Evolutionary conservation across 1,284 basidiomycete species (phyloP), one percentile per base, ranked within the genome.

Genomic region (Malassezia vespertilionis): DNA sequence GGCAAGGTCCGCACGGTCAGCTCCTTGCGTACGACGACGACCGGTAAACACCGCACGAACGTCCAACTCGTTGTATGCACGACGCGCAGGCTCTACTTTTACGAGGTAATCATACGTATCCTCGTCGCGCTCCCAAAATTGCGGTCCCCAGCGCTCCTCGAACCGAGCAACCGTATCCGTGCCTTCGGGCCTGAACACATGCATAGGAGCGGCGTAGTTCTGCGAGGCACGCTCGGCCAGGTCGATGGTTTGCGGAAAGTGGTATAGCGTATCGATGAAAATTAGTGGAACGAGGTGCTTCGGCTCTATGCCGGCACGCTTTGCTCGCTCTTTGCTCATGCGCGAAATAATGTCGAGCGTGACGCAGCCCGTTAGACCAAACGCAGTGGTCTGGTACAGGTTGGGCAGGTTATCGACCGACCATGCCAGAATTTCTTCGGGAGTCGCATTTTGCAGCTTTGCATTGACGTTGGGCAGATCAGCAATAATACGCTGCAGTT

Each of bases 1-100:
- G 57, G 82, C 78, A 31, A 97, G 77, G 22, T 78, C 76, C 1
- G 83, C 82, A 10, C 91, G 81, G 63, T 87, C 85, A 6, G 78
- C 86, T 9, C 91, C 91, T 72, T 97, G 91, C 9, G 86, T 87
- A 26, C 85, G 80, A 20, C 91, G 80, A 26, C 93, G 80, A 22
- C 91, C 91, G 5, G 91, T 97, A 61, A 97, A 91, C 48, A 96
- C 85, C 5, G 87, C 80, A 57, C 82, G 78, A 18, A 95, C 88
- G 27, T 79, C 76, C 30, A 93, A 76, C 35, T 81, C 79, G 49
- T 80, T 76, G 72, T 97, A 96, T 12, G 89, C 87, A 27, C 90
- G 77, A 26, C 82, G 81, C 3, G 85, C 87, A 17, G 91, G 90
- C 71, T 97, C 93, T 28, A 93, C 86, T 78, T 97, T 97, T 65